Percentiles rank a stretch among this genome's conserved stretches.
Evolutionary conservation across 257 asterid species (phyloP).

Genomic region (Nicotiana tabacum): DNA sequence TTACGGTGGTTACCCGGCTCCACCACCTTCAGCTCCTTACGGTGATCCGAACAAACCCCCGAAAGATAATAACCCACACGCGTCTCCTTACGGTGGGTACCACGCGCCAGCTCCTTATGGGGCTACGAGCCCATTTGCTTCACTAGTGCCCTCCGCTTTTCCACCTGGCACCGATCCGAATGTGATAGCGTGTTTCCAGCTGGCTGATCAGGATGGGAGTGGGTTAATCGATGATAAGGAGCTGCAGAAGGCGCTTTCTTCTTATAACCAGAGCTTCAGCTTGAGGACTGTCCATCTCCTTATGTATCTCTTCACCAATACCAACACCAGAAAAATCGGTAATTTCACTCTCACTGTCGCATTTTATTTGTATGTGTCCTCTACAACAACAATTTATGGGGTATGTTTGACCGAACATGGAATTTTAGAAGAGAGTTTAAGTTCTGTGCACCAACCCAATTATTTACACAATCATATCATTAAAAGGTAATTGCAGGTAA

Average conservation of each 20-base stretch:
- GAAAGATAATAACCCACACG: slow-evolving; percentile 2
- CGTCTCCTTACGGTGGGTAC: slow-evolving; percentile 29
- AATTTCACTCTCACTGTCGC: not conserved
- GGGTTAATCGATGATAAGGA: slow-evolving; percentile 93
- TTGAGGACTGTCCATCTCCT: slow-evolving; percentile 92
- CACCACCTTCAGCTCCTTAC: slow-evolving; percentile 22
- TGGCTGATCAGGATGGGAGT: slow-evolving; percentile 91
- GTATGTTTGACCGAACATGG: too few species aligned
- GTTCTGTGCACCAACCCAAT: too few species aligned
- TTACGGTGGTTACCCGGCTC: not conserved
- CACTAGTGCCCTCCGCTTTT: slow-evolving; percentile 70
- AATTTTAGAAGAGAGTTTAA: too few species aligned
- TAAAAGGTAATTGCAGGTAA: too few species aligned
- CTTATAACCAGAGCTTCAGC: slow-evolving; percentile 75
- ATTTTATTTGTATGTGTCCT: not conserved
- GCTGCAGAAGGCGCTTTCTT: slow-evolving; percentile 80
- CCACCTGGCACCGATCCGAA: slow-evolving; percentile 96
- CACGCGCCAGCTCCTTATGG: slow-evolving; percentile 20
- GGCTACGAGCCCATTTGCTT: slow-evolving; percentile 46
- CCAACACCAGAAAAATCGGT: slow-evolving; percentile 75
- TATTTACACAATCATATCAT: too few species aligned
- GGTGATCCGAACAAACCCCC: slow-evolving; percentile 10
- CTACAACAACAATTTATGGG: too few species aligned
- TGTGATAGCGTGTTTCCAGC: slow-evolving; percentile 66
- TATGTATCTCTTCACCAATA: slow-evolving; percentile 82